phyloP scores from a whole-genome alignment of 2,329 filamentous ascomycete species.

The Fusarium nygamai region DNA sequence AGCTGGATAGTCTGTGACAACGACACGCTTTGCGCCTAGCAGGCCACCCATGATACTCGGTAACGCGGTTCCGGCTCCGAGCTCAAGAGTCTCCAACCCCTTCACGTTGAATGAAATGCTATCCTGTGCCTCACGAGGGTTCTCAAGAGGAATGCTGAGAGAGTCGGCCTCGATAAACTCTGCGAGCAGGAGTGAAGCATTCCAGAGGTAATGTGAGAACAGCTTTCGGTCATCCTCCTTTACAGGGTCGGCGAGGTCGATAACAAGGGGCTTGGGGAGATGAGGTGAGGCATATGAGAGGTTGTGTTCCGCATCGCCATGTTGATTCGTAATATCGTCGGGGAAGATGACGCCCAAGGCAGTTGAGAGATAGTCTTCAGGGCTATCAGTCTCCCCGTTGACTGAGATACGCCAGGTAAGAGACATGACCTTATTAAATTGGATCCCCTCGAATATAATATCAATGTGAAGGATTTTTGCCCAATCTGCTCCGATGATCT shows the following conservation, averaged over 20 bases:
- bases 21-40: constrained; percentile 60
- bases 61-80: constrained; percentile 73
- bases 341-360: constrained; percentile 73
- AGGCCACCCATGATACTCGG: constrained; percentile 61
- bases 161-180: constrained; percentile 65
- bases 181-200: constrained; percentile 66
- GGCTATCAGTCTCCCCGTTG: constrained; percentile 40
- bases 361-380: constrained; percentile 69
- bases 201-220: constrained; percentile 81
- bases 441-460: background rate
- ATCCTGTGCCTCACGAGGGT: constrained; percentile 13
- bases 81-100: constrained; percentile 66
- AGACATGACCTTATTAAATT: constrained; percentile 51
- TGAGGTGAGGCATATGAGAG: constrained; percentile 68
- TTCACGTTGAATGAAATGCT: constrained; percentile 56
- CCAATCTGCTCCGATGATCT: background rate
- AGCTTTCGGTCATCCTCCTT: constrained; percentile 65
- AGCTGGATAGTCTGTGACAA: constrained; percentile 75
- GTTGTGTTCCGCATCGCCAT: constrained; percentile 68
- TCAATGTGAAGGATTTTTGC: background rate
- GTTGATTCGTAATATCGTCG: constrained; percentile 72
- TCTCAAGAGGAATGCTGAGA: constrained; percentile 41
- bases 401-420: constrained; percentile 51
- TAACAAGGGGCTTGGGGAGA: constrained; percentile 55
- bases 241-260: constrained; percentile 59